These are phyloP conservation scores for Calvatia gigantea DNA, from an alignment of 768 basidiomycete species.

Conservation along the genomic window DNA sequence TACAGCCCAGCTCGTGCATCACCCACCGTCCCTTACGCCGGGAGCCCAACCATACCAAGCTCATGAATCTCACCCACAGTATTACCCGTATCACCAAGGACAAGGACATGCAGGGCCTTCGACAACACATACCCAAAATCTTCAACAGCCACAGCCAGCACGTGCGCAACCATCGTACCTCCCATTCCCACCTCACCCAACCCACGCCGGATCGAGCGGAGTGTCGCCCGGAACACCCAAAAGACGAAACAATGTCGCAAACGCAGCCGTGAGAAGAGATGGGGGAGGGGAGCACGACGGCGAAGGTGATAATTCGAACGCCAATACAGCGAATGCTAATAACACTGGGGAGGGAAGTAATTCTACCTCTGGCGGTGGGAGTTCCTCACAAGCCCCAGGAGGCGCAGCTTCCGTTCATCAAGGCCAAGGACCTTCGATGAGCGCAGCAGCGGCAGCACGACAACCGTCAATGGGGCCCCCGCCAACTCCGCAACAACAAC, in stretches of 20 bases:
- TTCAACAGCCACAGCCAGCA: conserved; percentile 27
- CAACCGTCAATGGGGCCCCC: not conserved
- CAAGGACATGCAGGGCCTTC: not conserved
- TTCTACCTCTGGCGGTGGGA: too few species aligned
- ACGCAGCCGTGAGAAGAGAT: not conserved
- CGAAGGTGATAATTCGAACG: not conserved
- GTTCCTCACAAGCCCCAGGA: too few species aligned
- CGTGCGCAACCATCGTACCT: conserved; percentile 33
- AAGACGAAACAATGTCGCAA: not conserved
- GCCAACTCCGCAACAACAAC: not conserved
- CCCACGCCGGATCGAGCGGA: not conserved
- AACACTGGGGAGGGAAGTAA: too few species aligned
- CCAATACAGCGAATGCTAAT: not conserved
- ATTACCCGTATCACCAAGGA: not conserved
- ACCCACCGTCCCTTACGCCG: conserved; percentile 41
- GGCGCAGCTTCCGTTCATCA: too few species aligned
- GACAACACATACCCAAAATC: too few species aligned
- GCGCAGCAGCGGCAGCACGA: too few species aligned
- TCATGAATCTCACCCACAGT: conserved; percentile 32
- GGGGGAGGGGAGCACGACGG: conserved; percentile 5
- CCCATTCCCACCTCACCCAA: not conserved
- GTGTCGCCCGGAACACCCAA: not conserved
- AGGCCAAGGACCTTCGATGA: too few species aligned
- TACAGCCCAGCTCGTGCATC: conserved; percentile 8
- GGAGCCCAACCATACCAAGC: conserved; percentile 25